These are phyloP conservation scores for Strobilomyces echinocephalus DNA, from an alignment of 768 basidiomycete species.

Conservation along the genomic window DNA sequence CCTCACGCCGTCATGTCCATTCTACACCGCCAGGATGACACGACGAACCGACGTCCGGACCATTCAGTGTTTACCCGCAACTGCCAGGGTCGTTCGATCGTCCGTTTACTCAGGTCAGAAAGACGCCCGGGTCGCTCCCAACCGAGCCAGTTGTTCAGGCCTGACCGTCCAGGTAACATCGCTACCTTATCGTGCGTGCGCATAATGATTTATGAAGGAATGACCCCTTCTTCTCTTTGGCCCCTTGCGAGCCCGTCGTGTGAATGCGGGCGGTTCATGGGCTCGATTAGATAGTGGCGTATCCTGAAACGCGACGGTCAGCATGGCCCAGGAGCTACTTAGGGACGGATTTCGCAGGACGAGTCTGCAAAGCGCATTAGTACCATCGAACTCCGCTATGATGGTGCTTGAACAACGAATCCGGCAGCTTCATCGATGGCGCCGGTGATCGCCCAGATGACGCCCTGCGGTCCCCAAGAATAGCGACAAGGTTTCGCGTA, in stretches of 20 bases:
- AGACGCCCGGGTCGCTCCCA: not conserved
- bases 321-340: not conserved
- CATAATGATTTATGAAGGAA: constrained; percentile 12
- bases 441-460: constrained; percentile 11
- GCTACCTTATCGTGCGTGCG: constrained; percentile 1
- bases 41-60: not conserved
- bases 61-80: constrained; percentile 4
- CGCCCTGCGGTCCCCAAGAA: constrained; percentile 1
- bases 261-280: constrained; percentile 12
- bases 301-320: constrained; percentile 5
- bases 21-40: constrained; percentile 1
- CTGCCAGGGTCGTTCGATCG: constrained; percentile 12
- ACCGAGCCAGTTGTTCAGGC: not conserved
- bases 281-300: constrained; percentile 14
- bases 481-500: constrained; percentile 6
- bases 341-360: constrained; percentile 3
- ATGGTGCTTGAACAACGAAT: not conserved
- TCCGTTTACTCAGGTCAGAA: not conserved
- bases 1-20: not conserved
- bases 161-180: not conserved
- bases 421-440: not conserved
- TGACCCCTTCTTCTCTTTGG: not conserved
- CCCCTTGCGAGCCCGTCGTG: constrained; percentile 17
- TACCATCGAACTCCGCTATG: constrained; percentile 6
- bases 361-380: not conserved